Conservation (phyloP, 83 land plant species). For the Picea mariana region DNA sequence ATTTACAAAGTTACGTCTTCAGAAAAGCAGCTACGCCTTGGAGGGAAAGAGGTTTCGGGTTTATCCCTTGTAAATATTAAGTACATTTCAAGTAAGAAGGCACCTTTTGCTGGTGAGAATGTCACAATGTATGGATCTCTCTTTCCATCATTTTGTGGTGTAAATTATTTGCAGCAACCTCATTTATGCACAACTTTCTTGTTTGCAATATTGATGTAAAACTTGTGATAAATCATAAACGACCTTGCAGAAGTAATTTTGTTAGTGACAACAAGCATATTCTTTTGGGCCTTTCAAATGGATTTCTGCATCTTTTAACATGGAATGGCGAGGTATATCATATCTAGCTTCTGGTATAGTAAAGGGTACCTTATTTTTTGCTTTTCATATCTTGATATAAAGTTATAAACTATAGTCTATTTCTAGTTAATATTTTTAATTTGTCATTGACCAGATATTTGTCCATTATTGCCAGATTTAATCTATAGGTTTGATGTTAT, state of each 20-base stretch:
- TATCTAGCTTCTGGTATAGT: background rate
- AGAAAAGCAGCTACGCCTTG: constrained; percentile 49
- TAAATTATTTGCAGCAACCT: background rate
- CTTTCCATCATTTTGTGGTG: background rate
- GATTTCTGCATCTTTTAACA: constrained; percentile 63
- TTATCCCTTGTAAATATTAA: constrained; percentile 46
- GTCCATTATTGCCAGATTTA: background rate
- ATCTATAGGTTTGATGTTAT: background rate
- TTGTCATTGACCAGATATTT: background rate
- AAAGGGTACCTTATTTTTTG: background rate
- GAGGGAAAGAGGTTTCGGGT: constrained; percentile 71
- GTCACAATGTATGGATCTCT: constrained; percentile 48
- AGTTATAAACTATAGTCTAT: background rate
- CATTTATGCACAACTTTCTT: background rate
- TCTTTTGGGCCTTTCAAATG: constrained; percentile 78
- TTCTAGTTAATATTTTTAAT: background rate
- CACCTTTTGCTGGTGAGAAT: constrained; percentile 56
- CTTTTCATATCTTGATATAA: constrained; percentile 1
- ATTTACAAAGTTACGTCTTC: constrained; percentile 57
- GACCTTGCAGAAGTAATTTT: constrained; percentile 66
- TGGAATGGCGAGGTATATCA: constrained; percentile 94
- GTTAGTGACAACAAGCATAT: constrained; percentile 74
- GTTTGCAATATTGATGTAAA: background rate
- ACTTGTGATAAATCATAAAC: too few species aligned
- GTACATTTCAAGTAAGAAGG: constrained; percentile 54